Base-by-base conservation (phyloP, 257 asterid species). In the Solanum rostratum region DNA sequence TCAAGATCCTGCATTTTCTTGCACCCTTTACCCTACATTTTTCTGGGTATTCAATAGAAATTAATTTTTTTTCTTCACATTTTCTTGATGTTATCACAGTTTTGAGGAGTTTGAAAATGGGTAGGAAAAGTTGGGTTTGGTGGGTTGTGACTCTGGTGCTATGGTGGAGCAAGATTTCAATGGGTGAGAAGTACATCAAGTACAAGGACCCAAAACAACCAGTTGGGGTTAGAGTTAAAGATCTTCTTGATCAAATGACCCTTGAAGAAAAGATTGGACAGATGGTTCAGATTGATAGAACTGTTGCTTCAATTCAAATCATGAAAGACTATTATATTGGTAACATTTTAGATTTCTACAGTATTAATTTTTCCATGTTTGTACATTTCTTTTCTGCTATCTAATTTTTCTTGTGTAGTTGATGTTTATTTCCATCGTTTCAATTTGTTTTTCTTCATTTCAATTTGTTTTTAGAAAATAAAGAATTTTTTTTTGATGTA, bases 241-340 rank as follows among this genome's bases (percentile, higher is more conserved):
- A 95, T 91, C 94, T 94, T 84, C 79, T 95, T 73, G 88, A 89
- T 37, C 85, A 94, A 82, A 95, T 95, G 98, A 92, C 85, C 70
- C 85, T 95, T 46, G 92, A 91, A 86, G 98, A 94, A 65, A 95
- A 94, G 88, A 91, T 95, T 88, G 98, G 98, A 10, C 98, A 95
- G 89, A 95, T 95, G 98, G 90, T 91, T 88, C 98, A 95, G 93
- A 93, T 95, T 90, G 98, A 95, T 62, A 91, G 97, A 63, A 80
- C 84, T 81, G 90, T 88, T 80, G 98, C 97, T 45, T 89, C 95
- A 18, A 88, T 93, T 82, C 90, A 88, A 79, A 85, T 94, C 83
- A 86, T 95, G 95, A 94, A 86, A 87, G 82, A 91, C 11, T 88
- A 88, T 89, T 89, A 68, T 79, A 93, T 95, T 88, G 97, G 98